Conservation (phyloP, 2,329 filamentous ascomycete species). For the Nothophaeocryptopus gaeumannii region DNA sequence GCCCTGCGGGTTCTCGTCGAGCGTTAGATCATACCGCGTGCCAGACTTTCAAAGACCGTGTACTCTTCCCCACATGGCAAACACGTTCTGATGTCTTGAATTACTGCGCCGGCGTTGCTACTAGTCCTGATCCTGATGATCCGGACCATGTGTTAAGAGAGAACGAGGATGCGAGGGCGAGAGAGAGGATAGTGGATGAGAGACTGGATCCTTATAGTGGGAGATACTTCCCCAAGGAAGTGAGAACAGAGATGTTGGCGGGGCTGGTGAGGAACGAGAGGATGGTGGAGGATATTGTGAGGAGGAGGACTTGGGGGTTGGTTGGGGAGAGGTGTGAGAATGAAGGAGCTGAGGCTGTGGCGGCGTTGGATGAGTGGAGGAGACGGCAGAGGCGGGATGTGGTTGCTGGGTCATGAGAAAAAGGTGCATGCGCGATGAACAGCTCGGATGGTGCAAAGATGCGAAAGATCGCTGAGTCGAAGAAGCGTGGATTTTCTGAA, state of each 20-base stretch:
- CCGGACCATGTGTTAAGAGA: conserved; percentile 70
- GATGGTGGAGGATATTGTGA: conserved; percentile 73
- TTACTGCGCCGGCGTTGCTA: conserved; percentile 86
- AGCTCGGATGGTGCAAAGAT: too few species aligned
- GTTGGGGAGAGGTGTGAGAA: conserved; percentile 71
- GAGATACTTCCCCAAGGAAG: conserved; percentile 75
- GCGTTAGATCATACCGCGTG: conserved; percentile 64
- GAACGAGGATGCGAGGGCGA: conserved; percentile 66
- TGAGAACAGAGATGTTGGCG: conserved; percentile 76
- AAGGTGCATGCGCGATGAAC: too few species aligned
- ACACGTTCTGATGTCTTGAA: conserved; percentile 75
- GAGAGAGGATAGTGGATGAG: conserved; percentile 78
- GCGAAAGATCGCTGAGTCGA: too few species aligned
- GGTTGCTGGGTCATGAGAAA: too few species aligned
- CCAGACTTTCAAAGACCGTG: conserved; percentile 66
- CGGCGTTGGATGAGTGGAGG: conserved; percentile 63
- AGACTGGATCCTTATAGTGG: conserved; percentile 87
- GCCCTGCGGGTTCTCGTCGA: conserved; percentile 43
- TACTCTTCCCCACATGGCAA: conserved; percentile 88
- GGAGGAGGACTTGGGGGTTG: conserved; percentile 76
- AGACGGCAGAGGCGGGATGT: conserved; percentile 17
- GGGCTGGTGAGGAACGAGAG: conserved; percentile 70
- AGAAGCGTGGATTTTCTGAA: too few species aligned
- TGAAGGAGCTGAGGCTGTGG: conserved; percentile 58
- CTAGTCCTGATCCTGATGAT: conserved; percentile 81